Evolutionary conservation across 192 early-diverging fungal species (phyloP).

Genomic region (Allomyces javanicus): DNA sequence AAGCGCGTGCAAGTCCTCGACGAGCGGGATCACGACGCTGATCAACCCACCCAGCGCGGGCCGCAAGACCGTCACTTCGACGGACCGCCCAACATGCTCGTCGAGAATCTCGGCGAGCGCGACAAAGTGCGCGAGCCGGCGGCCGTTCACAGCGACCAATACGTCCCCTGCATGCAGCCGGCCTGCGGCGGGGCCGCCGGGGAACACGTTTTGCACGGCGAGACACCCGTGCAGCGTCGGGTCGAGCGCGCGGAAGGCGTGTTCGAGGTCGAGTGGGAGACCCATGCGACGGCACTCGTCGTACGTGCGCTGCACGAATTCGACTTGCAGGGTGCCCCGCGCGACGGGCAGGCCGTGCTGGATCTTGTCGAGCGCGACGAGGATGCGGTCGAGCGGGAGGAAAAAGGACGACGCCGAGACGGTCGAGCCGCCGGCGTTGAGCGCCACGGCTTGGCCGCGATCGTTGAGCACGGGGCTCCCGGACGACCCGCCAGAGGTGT

Average conservation of each 20-base stretch:
- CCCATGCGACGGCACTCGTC: constrained; percentile 53
- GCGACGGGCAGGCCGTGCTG: constrained; percentile 31
- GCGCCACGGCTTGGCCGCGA: constrained; percentile 49
- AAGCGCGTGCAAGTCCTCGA: constrained; percentile 53
- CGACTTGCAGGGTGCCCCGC: constrained; percentile 56
- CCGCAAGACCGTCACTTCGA: constrained; percentile 28
- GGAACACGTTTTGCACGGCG: constrained; percentile 34
- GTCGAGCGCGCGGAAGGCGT: constrained; percentile 31
- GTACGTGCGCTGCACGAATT: constrained; percentile 47
- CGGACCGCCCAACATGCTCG: constrained; percentile 23
- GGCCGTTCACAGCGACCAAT: constrained; percentile 38
- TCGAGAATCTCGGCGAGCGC: constrained; percentile 42
- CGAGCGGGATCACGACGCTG: constrained; percentile 1
- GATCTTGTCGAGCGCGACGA: constrained; percentile 37
- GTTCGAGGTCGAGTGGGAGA: constrained; percentile 41
- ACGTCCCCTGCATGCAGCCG: constrained; percentile 51
- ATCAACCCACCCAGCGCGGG: too few species aligned
- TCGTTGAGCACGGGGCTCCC: constrained; percentile 62
- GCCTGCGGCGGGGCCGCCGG: constrained; percentile 43
- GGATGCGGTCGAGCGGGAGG: constrained; percentile 52
- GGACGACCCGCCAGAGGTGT: constrained; percentile 53
- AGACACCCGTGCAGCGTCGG: constrained; percentile 55
- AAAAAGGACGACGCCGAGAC: constrained; percentile 52
- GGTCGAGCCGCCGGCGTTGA: constrained; percentile 52
- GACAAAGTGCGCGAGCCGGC: constrained; percentile 51